Percentiles rank a stretch among this genome's conserved stretches.
Evolutionary conservation across 306 rosid genomes (phyloP).

Genomic region (Casuarina cunninghamiana): DNA sequence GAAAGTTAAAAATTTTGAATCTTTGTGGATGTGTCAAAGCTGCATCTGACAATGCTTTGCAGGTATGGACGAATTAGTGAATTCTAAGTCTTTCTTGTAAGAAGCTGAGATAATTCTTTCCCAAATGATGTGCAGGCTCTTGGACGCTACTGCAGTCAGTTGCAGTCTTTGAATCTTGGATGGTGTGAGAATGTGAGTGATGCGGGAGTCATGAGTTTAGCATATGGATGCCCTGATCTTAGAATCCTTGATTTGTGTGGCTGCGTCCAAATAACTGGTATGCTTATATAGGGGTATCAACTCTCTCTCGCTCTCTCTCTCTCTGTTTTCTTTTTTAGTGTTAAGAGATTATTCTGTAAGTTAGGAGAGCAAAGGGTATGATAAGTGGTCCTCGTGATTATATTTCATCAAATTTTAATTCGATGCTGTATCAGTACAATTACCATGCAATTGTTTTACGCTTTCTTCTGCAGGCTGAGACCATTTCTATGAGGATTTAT

Average conservation of each 20-base stretch:
- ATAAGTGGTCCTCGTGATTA: background rate
- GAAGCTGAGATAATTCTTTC: constrained; percentile 2
- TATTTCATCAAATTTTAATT: background rate
- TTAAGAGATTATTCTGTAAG: background rate
- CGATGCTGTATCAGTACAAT: background rate
- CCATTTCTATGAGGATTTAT: background rate
- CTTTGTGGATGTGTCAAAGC: constrained; percentile 86
- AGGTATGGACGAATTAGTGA: constrained; percentile 41
- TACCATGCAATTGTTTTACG: background rate
- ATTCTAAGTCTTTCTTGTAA: background rate
- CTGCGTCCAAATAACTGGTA: constrained; percentile 88
- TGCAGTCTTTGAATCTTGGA: constrained; percentile 84
- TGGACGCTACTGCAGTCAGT: constrained; percentile 69
- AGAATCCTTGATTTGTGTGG: constrained; percentile 79
- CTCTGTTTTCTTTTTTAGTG: background rate
- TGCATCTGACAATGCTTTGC: constrained; percentile 81
- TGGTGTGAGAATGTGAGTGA: constrained; percentile 90
- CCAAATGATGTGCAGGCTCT: constrained; percentile 60
- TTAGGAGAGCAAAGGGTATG: background rate
- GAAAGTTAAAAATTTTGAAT: constrained; percentile 64
- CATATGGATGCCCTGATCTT: constrained; percentile 90
- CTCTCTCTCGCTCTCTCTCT: background rate
- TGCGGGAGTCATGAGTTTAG: constrained; percentile 82
- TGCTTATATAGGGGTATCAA: background rate
- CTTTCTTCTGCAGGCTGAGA: background rate